Conservation (phyloP, 768 basidiomycete genomes). For the Lentinula sp. region DNA sequence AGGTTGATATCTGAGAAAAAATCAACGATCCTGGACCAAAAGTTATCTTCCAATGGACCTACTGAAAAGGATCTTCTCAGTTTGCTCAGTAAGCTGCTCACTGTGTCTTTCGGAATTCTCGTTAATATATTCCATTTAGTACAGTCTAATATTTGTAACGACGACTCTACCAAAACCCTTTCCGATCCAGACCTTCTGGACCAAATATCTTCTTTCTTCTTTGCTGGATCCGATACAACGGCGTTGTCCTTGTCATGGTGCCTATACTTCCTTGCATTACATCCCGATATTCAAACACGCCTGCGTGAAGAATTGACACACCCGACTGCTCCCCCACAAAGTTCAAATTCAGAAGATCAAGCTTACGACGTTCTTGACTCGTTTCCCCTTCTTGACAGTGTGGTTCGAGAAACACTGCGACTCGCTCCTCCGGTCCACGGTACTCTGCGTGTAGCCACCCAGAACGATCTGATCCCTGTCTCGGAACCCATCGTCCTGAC, state of each 20-base stretch:
- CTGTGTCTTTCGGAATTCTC: too few species aligned
- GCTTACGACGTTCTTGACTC: conserved; percentile 26
- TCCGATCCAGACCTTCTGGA: conserved; percentile 59
- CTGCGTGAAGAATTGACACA: conserved; percentile 45
- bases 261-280: conserved; percentile 46
- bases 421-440: conserved; percentile 51
- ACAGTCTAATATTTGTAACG: conserved; percentile 46
- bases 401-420: conserved; percentile 52
- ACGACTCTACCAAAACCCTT: conserved; percentile 35
- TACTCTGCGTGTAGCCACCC: conserved; percentile 50
- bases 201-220: conserved; percentile 60
- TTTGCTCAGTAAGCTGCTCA: conserved; percentile 33
- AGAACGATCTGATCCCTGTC: conserved; percentile 49
- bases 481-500: conserved; percentile 36
- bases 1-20: conserved; percentile 39
- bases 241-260: conserved; percentile 54
- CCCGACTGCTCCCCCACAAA: conserved; percentile 6
- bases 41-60: conserved; percentile 20
- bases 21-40: conserved; percentile 26
- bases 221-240: conserved; percentile 59
- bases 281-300: conserved; percentile 47
- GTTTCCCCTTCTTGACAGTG: conserved; percentile 49
- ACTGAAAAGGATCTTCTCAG: conserved; percentile 43
- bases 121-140: conserved; percentile 29
- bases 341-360: conserved; percentile 1